Percentiles rank a stretch among this genome's conserved stretches.
These are phyloP conservation scores for Pseudisothecium myosuroides DNA, from an alignment of 225 moss, liverwort and hornwort genomes.

Conservation along the genomic window DNA sequence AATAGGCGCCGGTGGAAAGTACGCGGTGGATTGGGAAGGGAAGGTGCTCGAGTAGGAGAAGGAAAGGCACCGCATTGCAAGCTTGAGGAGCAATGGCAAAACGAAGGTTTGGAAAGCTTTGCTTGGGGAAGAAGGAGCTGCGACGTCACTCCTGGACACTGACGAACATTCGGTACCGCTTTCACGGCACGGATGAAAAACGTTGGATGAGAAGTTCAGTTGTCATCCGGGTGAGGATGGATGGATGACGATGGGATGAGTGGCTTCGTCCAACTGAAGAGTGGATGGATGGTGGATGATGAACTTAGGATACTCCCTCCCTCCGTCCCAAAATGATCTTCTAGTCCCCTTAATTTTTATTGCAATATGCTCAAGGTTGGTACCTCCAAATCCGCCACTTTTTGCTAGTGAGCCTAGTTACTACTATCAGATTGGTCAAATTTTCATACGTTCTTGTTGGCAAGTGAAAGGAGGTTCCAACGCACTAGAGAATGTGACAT, in stretches of 20 bases:
- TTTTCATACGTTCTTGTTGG: no score
- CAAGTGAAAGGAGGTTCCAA: no score
- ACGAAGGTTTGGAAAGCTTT: background rate
- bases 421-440: no score
- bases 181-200: background rate
- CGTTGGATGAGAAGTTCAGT: background rate
- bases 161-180: background rate
- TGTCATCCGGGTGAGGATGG: background rate
- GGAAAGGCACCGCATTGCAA: background rate
- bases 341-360: no score
- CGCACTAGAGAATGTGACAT: no score
- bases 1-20: background rate
- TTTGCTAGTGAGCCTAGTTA: no score
- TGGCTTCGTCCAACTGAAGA: background rate
- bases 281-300: background rate
- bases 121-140: conserved; percentile 1
- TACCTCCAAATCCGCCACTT: no score
- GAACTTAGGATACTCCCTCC: background rate
- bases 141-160: background rate
- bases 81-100: background rate
- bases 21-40: background rate
- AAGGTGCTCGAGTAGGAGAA: background rate
- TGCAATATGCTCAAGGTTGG: no score
- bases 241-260: background rate
- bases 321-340: no score